Evolutionary conservation across 2,329 filamentous ascomycete species (phyloP), one percentile per base, ranked within the genome.

Genomic region (Botrytis paeoniae): DNA sequence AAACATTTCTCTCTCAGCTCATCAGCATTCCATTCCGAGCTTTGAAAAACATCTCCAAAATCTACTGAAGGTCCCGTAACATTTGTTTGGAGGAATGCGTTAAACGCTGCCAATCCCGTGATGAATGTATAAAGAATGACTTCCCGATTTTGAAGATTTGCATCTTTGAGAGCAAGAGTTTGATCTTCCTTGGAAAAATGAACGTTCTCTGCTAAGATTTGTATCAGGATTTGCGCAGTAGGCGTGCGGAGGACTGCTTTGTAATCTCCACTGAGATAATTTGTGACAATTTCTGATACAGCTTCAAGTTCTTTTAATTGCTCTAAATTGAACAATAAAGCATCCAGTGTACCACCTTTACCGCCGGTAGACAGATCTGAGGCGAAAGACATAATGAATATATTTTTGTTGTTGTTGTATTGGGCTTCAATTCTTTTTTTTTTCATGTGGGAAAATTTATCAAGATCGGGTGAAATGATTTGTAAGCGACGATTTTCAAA

Each of bases 1-100:
- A 97, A 84, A 69, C 94, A 89, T n/a, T 86, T 82, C 75, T 86
- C 85, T 71, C 87, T 85, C 43, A 79, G 70, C 22, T 41, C 61
- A 41, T 16, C 22, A 39, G 59, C 57, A 25, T 45, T 69, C 25
- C 37, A 72, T n/a, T 76, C 75, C 35, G 69, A 68, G n/a, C 51
- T 64, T 32, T 70, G 75, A 75, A 83, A 85, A 5, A 86, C 80
- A 41, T 83, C 82, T n/a, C 83, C 77, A 71, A 87, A 83, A 6
- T 82, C 76, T n/a, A 97, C 84, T 0, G 94, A 91, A 1, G 95
- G 95, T 0, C 95, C 95, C 5, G 95, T 97, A 71, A 97, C 92
- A 80, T 94, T 97, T 1, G 90, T 89, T 81, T 98, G 95, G 25
- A 97, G 82, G 80, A 97, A 98, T 18, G 91, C 89, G 79, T 93